These are phyloP conservation scores for Beauveria varroae DNA, from an alignment of 2,329 filamentous ascomycete species.

Conservation along the genomic window DNA sequence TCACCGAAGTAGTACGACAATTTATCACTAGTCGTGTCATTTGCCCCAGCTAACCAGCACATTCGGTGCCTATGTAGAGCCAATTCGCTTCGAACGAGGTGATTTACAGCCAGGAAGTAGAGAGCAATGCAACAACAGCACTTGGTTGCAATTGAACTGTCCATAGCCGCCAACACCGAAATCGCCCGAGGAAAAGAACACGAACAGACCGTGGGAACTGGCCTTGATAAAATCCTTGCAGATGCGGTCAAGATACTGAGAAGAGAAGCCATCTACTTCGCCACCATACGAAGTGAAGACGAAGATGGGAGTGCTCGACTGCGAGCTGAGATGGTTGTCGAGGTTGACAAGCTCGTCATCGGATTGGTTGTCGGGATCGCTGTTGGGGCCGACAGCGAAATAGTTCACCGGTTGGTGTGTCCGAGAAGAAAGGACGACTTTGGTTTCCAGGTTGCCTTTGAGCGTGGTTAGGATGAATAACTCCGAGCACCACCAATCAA, in stretches of 20 bases:
- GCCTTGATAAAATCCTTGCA: constrained; percentile 51
- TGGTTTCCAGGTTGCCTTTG: constrained; percentile 14
- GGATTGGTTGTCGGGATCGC: background rate
- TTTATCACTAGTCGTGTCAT: background rate
- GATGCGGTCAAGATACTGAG: constrained; percentile 29
- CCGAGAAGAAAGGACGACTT: constrained; percentile 4
- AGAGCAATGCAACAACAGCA: constrained; percentile 29
- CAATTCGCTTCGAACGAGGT: constrained; percentile 44
- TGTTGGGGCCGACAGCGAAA: constrained; percentile 4
- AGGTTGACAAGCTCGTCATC: constrained; percentile 8
- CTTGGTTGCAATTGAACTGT: constrained; percentile 10
- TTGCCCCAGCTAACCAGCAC: background rate
- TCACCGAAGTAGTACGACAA: background rate
- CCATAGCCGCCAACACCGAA: constrained; percentile 16
- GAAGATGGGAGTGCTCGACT: constrained; percentile 22
- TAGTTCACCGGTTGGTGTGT: constrained; percentile 9
- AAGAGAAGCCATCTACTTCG: constrained; percentile 35
- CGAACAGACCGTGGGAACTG: constrained; percentile 39
- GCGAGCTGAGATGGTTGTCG: constrained; percentile 6
- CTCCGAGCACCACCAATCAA: background rate
- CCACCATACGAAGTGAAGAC: constrained; percentile 47
- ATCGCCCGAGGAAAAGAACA: constrained; percentile 34
- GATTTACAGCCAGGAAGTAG: constrained; percentile 35
- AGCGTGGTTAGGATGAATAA: background rate
- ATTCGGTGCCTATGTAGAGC: background rate